Base-by-base conservation (phyloP, 345 rosid species). In the Hibiscus syriacus region DNA sequence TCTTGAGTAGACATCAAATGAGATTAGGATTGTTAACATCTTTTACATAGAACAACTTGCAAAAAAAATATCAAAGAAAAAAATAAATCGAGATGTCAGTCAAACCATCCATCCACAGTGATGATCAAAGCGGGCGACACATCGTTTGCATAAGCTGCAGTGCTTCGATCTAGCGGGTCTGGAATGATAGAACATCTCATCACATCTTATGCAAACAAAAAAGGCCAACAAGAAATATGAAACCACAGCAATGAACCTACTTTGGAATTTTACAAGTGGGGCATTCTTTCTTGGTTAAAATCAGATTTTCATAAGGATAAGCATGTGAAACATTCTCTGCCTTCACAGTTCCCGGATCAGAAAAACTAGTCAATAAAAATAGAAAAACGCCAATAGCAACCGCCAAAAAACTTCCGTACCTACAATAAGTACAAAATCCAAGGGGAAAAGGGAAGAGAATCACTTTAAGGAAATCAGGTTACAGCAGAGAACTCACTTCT, bases 81-180 rank as follows among this genome's bases (percentile, higher is more conserved):
- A n/a, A n/a, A n/a, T n/a, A 12, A 53, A 22, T 53, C 12, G 13
- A 23, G 57, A 53, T 23, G 57, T 11, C 29, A 1, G 57, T 53
- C 57, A 22, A 53, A 53, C 57, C 57, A 53, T 53, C 57, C 57
- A 53, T 53, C 57, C 57, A 12, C 57, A 53, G 6, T 53, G 57
- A 53, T 53, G 57, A 53, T 53, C 57, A 53, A 53, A 53, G 57
- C 57, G 57, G 14, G 57, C 57, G 3, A 53, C 57, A 11, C 57
- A 53, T 53, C 57, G 30, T 2, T 53, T 53, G n/a, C 57, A 53
- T 53, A 53, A 53, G 30, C 57, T 53, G 29, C 57, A 53, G 57
- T 53, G 57, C 57, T 53, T 53, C 7, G 57, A 53, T 53, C 57
- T 53, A 53, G 57, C 57, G 23, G 30, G 57, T 23, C 57, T 53